phyloP scores from a whole-genome alignment of 306 rosid genomes.

The Clitoria ternatea region DNA sequence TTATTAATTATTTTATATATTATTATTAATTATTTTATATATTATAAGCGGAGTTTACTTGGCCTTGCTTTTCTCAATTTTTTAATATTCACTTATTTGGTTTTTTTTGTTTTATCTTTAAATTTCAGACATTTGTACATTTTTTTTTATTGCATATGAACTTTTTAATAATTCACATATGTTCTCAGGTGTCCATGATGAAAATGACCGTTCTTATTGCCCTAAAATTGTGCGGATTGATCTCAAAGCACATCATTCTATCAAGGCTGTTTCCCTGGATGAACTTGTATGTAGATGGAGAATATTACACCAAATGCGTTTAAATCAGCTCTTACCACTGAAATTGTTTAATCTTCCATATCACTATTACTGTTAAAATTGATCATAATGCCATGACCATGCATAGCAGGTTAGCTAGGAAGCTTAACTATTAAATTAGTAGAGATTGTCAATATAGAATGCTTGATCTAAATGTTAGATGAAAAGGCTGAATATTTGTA shows the following conservation, averaged over 20 bases:
- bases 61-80: neutral
- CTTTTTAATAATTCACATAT: slow-evolving; percentile 21
- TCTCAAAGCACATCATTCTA: slow-evolving; percentile 84
- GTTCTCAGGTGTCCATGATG: slow-evolving; percentile 82
- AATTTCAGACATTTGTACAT: no score
- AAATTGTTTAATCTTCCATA: slow-evolving; percentile 14
- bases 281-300: slow-evolving; percentile 82
- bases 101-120: neutral
- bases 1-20: neutral
- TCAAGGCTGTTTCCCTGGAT: slow-evolving; percentile 72
- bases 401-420: neutral
- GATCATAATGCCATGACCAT: slow-evolving; percentile 21
- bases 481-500: neutral
- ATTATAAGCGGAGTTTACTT: slow-evolving; percentile 6
- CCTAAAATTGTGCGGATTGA: slow-evolving; percentile 93
- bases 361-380: neutral
- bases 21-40: no score
- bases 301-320: slow-evolving; percentile 12
- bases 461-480: neutral
- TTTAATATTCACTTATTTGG: neutral
- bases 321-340: slow-evolving; percentile 10
- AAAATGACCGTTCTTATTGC: slow-evolving; percentile 62
- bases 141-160: neutral
- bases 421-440: neutral
- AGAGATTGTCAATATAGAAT: no score